Conservation (phyloP, 805 yeast species). For the Ogataea henricii region DNA sequence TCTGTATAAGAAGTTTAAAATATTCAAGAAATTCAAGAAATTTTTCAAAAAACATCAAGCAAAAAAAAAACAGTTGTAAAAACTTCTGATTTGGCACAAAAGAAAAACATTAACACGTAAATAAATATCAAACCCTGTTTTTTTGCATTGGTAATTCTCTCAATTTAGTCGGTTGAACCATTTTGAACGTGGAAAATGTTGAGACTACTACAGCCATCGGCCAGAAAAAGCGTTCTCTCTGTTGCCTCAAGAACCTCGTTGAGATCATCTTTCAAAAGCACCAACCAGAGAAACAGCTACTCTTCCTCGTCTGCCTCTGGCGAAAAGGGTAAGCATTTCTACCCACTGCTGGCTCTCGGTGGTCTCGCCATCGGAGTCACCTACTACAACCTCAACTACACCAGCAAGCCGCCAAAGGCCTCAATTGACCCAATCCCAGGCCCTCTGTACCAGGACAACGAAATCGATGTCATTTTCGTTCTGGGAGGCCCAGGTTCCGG, state of each 20-base stretch:
- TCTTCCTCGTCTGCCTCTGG: slow-evolving; percentile 18
- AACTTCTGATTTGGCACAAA: slow-evolving; percentile 4
- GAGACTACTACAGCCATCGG: background rate
- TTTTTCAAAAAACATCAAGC: background rate
- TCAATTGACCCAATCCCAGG: slow-evolving; percentile 34
- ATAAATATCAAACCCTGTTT: too few species aligned
- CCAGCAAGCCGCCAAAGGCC: slow-evolving; percentile 35
- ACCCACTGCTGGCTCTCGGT: slow-evolving; percentile 33
- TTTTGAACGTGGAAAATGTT: too few species aligned
- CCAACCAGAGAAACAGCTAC: slow-evolving; percentile 3
- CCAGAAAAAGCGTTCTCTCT: slow-evolving; percentile 1
- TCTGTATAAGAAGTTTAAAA: slow-evolving; percentile 3
- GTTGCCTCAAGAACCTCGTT: background rate
- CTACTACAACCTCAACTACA: slow-evolving; percentile 32
- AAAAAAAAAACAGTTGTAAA: background rate
- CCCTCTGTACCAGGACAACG: slow-evolving; percentile 52
- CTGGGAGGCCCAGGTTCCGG: slow-evolving; percentile 99
- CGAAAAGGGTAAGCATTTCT: slow-evolving; percentile 21
- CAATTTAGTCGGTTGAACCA: too few species aligned
- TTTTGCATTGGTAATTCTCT: too few species aligned
- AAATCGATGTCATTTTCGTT: slow-evolving; percentile 82
- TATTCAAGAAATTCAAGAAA: too few species aligned
- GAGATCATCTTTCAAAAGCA: background rate
- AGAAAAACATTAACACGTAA: slow-evolving; percentile 9
- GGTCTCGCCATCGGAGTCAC: slow-evolving; percentile 36